Base-by-base conservation (phyloP, 345 rosid genomes). In the Viola odorata region DNA sequence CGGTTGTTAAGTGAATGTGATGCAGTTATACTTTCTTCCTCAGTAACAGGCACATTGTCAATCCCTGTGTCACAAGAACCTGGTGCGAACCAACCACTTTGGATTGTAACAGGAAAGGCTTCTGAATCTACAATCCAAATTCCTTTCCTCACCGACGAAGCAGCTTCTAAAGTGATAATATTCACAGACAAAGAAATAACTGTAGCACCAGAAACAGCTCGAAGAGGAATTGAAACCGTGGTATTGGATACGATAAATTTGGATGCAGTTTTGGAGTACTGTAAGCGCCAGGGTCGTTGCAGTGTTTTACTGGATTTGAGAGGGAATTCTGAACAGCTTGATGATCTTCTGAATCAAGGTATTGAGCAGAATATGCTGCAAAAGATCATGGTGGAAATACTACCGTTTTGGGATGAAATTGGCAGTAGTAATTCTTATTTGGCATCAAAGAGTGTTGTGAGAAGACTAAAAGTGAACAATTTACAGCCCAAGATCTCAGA, bases 1-100 rank as follows among this genome's bases (percentile, higher is more conserved):
- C 74, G 70, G 68, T 62, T 92, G 68, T 76, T 84, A 55, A 91
- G 83, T 61, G 87, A 94, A 73, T 83, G 84, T n/a, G 85, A 92
- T 62, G 95, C 78, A 12, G 37, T 89, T 11, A 70, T 92, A 57
- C 57, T 82, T 62, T 84, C 91, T 0, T 58, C 86, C 32, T 77
- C 85, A 15, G 71, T 81, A 13, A 13, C 57, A 55, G 73, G 72
- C 65, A 55, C 70, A 13, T 71, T 65, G 45, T 58, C 82, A 0
- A 47, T 69, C 64, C 80, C 82, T 41, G 41, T 59, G 3, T 85
- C 96, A 6, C 81, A 69, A 67, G 87, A 92, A 74, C 78, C 85
- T 8, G 78, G 77, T 60, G 85, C 82, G 8, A 77, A 67, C 54
- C 91, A 89, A 72, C 90, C 96, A 55, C 74, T 83, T 12, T 58